phyloP scores from a whole-genome alignment of 2,329 filamentous ascomycete species.

The Penicillium sp. region DNA sequence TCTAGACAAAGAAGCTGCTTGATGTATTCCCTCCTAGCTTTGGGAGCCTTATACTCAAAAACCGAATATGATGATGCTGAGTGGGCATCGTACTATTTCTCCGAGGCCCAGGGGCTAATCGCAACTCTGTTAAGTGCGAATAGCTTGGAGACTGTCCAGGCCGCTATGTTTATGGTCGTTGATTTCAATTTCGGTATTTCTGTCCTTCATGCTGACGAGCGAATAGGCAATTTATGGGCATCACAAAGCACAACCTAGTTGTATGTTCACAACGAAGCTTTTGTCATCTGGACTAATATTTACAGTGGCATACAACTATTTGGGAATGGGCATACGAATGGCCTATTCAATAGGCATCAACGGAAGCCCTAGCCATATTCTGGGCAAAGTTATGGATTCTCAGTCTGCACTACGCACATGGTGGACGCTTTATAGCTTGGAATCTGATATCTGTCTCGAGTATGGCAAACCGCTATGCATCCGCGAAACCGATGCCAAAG shows the following conservation, averaged over 20 bases:
- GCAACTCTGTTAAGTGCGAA: neutral
- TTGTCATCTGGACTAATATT: neutral
- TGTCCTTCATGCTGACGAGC: neutral
- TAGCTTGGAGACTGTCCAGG: conserved; percentile 6
- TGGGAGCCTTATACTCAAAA: conserved; percentile 7
- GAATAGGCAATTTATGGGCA: conserved; percentile 7
- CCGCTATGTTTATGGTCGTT: conserved; percentile 10
- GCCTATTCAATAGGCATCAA: conserved; percentile 14
- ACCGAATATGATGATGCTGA: neutral
- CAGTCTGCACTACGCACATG: conserved; percentile 7
- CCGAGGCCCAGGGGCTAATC: conserved; percentile 1
- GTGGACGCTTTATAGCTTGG: conserved; percentile 15
- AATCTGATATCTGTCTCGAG: conserved; percentile 14
- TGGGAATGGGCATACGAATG: conserved; percentile 13
- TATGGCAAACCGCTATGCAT: conserved; percentile 15
- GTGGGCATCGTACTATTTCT: conserved; percentile 4
- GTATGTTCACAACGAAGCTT: neutral
- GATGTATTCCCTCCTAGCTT: neutral
- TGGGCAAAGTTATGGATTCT: neutral
- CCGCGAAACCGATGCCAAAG: conserved; percentile 13
- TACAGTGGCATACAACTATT: conserved; percentile 15
- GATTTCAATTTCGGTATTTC: neutral
- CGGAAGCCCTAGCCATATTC: neutral
- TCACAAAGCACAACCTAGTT: neutral
- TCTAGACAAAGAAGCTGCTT: neutral